These are phyloP conservation scores for Chlamydomonas schloesseri DNA, from an alignment of 139 green algal species.

Conservation along the genomic window DNA sequence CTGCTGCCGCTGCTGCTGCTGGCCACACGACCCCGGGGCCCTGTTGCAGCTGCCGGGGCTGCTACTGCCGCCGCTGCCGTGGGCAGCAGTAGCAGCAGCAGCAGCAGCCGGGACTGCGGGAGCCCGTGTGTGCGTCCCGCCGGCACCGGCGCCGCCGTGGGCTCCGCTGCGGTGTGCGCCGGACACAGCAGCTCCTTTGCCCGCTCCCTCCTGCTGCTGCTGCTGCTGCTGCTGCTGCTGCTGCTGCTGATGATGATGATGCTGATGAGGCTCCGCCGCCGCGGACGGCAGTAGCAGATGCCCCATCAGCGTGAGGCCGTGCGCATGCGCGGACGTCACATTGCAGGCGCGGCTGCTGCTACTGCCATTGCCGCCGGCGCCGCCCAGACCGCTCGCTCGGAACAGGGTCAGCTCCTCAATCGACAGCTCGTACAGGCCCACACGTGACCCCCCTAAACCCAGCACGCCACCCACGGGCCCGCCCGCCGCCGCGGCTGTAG, in stretches of 20 bases:
- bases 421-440: slow-evolving; percentile 14
- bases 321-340: slow-evolving; percentile 18
- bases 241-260: slow-evolving; percentile 31
- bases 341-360: neutral
- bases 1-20: too few species aligned
- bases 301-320: slow-evolving; percentile 37
- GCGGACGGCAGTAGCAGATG: neutral
- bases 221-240: slow-evolving; percentile 9
- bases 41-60: too few species aligned
- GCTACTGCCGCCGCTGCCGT: too few species aligned
- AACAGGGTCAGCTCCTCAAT: slow-evolving; percentile 36
- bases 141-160: neutral
- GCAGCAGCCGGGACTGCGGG: too few species aligned
- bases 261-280: slow-evolving; percentile 1
- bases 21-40: too few species aligned
- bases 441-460: neutral
- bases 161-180: neutral
- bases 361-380: neutral
- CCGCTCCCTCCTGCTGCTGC: neutral
- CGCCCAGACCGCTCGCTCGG: neutral
- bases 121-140: too few species aligned
- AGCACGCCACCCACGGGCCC: neutral
- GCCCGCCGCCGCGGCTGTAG: neutral
- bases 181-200: neutral
- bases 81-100: neutral